Base-by-base conservation (phyloP, 441 rosid species). In the Metrosideros polymorpha region DNA sequence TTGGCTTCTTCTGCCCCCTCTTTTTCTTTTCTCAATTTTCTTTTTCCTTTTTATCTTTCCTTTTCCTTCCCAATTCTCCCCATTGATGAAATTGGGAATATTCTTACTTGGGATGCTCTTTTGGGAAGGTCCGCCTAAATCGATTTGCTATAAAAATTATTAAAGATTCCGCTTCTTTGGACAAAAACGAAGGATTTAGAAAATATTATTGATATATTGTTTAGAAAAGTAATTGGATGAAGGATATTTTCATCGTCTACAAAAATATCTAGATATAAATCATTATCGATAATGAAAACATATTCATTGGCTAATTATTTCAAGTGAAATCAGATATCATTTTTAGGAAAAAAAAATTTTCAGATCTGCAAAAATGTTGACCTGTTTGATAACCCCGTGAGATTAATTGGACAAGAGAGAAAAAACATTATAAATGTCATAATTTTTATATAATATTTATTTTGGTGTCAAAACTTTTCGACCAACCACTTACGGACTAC, bases 401-500 rank as follows among this genome's bases (percentile, higher is more conserved):
- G 14, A 63, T 18, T 63, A 63, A 19, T 32, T 63, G 7, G 3
- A 32, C 22, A 9, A 0, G 0, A 0, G 2, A 15, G 13, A 61
- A 61, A 15, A 15, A 12, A 17, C 14, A 4, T 1, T 61, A 7
- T 2, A 61, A 61, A 0, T 7, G 0, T 3, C 6, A 0, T 61
- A 2, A 61, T 0, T 61, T 61, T 61, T 3, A 0, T 30, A 0
- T 3, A 0, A 0, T 0, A 0, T 0, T 55, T 12, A 0, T 0
- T 0, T 0, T 54, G 9, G 0, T 9, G 6, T 0, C 2, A 56
- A 27, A 27, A 56, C 3, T 56, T 56, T 56, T 56, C 13, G 15
- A 56, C 7, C 1, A 0, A 2, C 14, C 6, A 56, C 30, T 56
- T 4, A 12, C n/a, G 12, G 4, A 45, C 3, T 27, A 3, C 25